These are phyloP conservation scores for Verbascum thapsus DNA, from an alignment of 257 asterid species.

Conservation along the genomic window DNA sequence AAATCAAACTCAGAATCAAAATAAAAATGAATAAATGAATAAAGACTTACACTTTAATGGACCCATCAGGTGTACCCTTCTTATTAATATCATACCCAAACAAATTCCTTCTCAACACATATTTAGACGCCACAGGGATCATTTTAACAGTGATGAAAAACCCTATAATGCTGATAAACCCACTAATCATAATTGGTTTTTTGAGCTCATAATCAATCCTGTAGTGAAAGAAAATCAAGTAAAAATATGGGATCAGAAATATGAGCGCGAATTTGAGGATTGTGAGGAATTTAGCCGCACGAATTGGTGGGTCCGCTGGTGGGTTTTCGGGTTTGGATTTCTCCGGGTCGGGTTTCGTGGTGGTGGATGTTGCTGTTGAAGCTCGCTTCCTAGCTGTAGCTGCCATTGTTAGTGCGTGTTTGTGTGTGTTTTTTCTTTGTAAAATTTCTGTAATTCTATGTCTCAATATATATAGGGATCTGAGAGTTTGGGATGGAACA, in stretches of 20 bases:
- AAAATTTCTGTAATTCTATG: not conserved
- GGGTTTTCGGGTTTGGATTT: conserved; percentile 30
- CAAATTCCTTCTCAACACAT: conserved; percentile 70
- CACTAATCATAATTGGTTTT: conserved; percentile 63
- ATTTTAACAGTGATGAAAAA: conserved; percentile 53
- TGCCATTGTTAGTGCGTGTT: conserved; percentile 49
- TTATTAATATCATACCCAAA: conserved; percentile 89
- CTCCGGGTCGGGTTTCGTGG: conserved; percentile 38
- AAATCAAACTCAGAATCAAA: not conserved
- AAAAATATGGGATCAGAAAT: conserved; percentile 66
- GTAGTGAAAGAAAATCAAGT: conserved; percentile 58
- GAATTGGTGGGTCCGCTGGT: conserved; percentile 49
- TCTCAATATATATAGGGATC: not conserved
- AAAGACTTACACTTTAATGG: conserved; percentile 82
- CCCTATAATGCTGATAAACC: conserved; percentile 60
- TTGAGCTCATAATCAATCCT: conserved; percentile 61
- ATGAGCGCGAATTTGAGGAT: conserved; percentile 48
- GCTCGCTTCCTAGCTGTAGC: conserved; percentile 62
- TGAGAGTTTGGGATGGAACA: conserved; percentile 4
- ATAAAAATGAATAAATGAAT: not conserved
- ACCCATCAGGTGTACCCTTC: conserved; percentile 91
- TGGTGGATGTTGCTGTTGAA: conserved; percentile 32
- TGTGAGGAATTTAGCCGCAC: conserved; percentile 58
- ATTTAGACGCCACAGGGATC: conserved; percentile 87
- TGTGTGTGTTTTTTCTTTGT: not conserved